These are phyloP conservation scores for Inga laurina DNA, from an alignment of 306 rosid genomes.

Conservation along the genomic window DNA sequence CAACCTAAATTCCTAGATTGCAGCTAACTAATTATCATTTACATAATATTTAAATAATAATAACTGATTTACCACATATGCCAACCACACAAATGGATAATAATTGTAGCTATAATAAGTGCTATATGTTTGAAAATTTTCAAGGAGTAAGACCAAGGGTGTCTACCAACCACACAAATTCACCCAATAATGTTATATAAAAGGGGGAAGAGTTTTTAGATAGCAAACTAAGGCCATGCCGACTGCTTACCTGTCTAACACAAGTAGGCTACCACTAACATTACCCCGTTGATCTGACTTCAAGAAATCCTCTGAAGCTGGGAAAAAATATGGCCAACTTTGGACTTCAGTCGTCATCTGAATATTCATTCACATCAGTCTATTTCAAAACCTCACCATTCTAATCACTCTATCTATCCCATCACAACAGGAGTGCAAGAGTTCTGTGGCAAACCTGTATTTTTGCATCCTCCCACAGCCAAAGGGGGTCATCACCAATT, in stretches of 20 bases:
- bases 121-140: conserved; percentile 9
- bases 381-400: conserved; percentile 26
- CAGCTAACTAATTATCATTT: too few relatives aligned
- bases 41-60: too few relatives aligned
- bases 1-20: too few relatives aligned
- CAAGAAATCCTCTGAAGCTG: conserved; percentile 70
- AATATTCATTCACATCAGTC: conserved; percentile 40
- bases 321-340: conserved; percentile 86
- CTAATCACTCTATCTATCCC: conserved; percentile 28
- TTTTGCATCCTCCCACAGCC: conserved; percentile 87
- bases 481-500: conserved; percentile 42
- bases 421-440: conserved; percentile 35
- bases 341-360: conserved; percentile 75
- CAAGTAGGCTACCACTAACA: conserved; percentile 61
- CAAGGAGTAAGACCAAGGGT: background rate
- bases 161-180: conserved; percentile 19
- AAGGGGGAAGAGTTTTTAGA: background rate
- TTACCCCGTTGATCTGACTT: conserved; percentile 63
- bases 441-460: conserved; percentile 54
- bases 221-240: conserved; percentile 23
- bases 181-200: background rate
- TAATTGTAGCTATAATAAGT: conserved; percentile 8
- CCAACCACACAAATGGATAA: conserved; percentile 13
- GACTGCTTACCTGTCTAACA: conserved; percentile 63
- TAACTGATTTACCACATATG: background rate